Evolutionary conservation across 2,329 filamentous ascomycete species (phyloP).

Genomic region (Ambrosiella beaveri): DNA sequence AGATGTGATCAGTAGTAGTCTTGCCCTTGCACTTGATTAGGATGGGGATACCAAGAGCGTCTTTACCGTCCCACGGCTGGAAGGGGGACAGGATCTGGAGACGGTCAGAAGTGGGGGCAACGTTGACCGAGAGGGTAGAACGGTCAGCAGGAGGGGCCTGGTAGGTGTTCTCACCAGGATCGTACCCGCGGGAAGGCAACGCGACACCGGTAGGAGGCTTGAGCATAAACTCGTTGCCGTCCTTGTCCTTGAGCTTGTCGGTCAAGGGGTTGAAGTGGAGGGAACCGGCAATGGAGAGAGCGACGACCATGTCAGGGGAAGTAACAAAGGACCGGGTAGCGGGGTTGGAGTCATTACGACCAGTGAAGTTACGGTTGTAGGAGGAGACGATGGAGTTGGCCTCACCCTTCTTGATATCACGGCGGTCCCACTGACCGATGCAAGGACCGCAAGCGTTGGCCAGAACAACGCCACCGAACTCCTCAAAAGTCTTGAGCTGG

Average conservation of each 20-base stretch:
- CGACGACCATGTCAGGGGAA: slow-evolving; percentile 77
- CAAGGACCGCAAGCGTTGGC: slow-evolving; percentile 90
- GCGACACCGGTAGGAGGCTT: slow-evolving; percentile 62
- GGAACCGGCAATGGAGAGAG: slow-evolving; percentile 65
- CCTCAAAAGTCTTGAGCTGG: slow-evolving; percentile 84
- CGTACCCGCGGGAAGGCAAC: slow-evolving; percentile 68
- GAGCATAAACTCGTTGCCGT: slow-evolving; percentile 91
- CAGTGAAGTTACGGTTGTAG: slow-evolving; percentile 99
- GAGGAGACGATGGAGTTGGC: slow-evolving; percentile 96
- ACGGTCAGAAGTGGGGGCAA: slow-evolving; percentile 80
- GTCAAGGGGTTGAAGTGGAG: slow-evolving; percentile 91
- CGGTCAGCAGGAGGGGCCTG: slow-evolving; percentile 82
- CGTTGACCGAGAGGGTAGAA: slow-evolving; percentile 53
- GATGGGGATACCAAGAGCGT: slow-evolving; percentile 67
- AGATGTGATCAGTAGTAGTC: slow-evolving; percentile 95
- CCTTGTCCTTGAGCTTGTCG: slow-evolving; percentile 81
- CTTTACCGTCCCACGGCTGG: slow-evolving; percentile 79
- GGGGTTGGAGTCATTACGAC: slow-evolving; percentile 90
- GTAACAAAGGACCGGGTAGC: slow-evolving; percentile 88
- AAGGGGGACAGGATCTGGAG: slow-evolving; percentile 85
- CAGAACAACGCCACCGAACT: slow-evolving; percentile 85
- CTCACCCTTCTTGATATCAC: slow-evolving; percentile 84
- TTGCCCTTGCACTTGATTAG: slow-evolving; percentile 94
- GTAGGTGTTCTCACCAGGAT: slow-evolving; percentile 85
- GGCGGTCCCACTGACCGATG: slow-evolving; percentile 90